Evolutionary conservation across 257 asterid species (phyloP).

Genomic region (Nyctanthes arbortristis): DNA sequence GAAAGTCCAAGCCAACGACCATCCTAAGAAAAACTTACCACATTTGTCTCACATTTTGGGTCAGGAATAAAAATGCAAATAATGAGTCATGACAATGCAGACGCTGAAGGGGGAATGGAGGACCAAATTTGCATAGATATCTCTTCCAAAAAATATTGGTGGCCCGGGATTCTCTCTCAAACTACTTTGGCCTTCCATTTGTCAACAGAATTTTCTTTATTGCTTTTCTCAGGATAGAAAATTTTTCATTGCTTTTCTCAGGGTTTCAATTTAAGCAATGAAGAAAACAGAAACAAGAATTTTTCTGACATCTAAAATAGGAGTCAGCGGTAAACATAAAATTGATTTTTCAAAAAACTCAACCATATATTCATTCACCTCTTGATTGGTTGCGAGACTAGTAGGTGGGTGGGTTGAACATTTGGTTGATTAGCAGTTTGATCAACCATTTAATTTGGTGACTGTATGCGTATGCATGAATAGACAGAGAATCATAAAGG

Average conservation of each 20-base stretch:
- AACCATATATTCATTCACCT: background rate
- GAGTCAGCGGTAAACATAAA: background rate
- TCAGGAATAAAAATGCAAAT: too few species aligned
- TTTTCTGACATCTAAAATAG: background rate
- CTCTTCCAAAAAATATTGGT: background rate
- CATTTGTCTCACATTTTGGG: too few species aligned
- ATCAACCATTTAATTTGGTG: background rate
- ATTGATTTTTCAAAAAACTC: background rate
- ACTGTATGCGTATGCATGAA: conserved; percentile 20
- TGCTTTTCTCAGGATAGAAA: background rate
- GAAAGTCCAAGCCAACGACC: too few species aligned
- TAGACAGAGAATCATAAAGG: conserved; percentile 6
- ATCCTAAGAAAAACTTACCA: too few species aligned
- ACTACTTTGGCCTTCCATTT: background rate
- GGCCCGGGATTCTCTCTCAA: background rate
- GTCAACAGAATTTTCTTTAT: background rate
- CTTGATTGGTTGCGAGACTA: background rate
- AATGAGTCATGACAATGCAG: too few species aligned
- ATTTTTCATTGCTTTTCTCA: background rate
- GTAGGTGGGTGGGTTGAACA: background rate
- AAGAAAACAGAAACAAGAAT: background rate
- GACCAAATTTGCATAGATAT: too few species aligned
- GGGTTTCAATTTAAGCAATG: background rate
- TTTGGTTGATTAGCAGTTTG: background rate
- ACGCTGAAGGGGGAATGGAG: too few species aligned